Evolutionary conservation across 805 yeast genomes (phyloP).

Genomic region (Ogataea polymorpha): DNA sequence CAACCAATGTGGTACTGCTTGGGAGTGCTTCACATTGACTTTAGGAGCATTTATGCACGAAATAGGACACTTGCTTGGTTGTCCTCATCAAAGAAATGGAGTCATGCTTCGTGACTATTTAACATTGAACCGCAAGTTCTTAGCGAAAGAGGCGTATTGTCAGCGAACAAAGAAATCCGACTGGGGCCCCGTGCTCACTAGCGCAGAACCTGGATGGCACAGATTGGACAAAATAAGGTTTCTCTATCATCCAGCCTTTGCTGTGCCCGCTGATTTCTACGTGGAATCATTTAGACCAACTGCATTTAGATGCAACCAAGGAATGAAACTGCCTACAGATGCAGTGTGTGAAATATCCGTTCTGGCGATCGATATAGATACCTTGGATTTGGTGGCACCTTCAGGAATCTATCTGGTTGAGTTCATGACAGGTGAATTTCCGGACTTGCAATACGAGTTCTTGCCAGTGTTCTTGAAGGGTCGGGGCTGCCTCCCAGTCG

Average conservation of each 20-base stretch:
- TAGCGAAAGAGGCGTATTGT: slow-evolving; percentile 64
- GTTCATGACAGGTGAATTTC: slow-evolving; percentile 57
- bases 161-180: slow-evolving; percentile 49
- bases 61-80: slow-evolving; percentile 85
- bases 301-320: slow-evolving; percentile 25
- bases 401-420: slow-evolving; percentile 78
- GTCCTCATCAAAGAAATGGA: slow-evolving; percentile 89
- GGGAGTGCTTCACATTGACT: slow-evolving; percentile 87
- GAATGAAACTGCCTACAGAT: slow-evolving; percentile 31
- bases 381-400: slow-evolving; percentile 45
- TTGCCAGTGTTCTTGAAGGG: slow-evolving; percentile 57
- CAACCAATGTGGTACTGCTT: slow-evolving; percentile 76
- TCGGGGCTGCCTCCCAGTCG: slow-evolving; percentile 35
- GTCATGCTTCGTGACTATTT: slow-evolving; percentile 88
- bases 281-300: slow-evolving; percentile 41
- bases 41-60: slow-evolving; percentile 95
- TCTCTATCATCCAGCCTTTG: slow-evolving; percentile 75
- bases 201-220: slow-evolving; percentile 85
- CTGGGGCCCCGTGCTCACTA: slow-evolving; percentile 47
- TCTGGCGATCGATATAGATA: slow-evolving; percentile 44
- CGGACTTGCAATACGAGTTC: slow-evolving; percentile 59
- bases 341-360: slow-evolving; percentile 42
- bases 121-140: slow-evolving; percentile 75
- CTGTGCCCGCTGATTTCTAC: slow-evolving; percentile 59
- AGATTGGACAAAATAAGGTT: slow-evolving; percentile 75